Base-by-base conservation (phyloP, 2,329 filamentous ascomycete species). In the Pyricularia sp. region DNA sequence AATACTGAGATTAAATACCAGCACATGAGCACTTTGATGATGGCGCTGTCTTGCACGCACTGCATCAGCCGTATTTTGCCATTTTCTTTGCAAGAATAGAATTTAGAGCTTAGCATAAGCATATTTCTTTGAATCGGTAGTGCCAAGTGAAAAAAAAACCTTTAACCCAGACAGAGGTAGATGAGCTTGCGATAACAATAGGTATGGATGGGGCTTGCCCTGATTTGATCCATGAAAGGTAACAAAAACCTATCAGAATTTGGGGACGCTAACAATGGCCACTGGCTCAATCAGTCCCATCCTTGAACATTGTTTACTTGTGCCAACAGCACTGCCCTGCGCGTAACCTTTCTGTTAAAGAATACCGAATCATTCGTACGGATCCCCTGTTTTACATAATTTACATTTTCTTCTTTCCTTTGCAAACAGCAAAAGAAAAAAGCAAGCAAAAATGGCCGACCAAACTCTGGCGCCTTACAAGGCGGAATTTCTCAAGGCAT, bases 401-500 rank as follows among this genome's bases (percentile, higher is more conserved):
- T 6, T 4, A 20, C 17, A 4, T n/a, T n/a, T 36, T 14, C 12
- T 36, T 36, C 3, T n/a, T 50, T 42, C 10, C 11, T 20, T 50
- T 20, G 17, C 3, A 3, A 50, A 7, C 42, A 33, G 14, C 4
- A 50, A 50, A n/a, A 50, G 20, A 20, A 50, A 50, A 50, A 50
- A 9, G 11, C n/a, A 50, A 50, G 4, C 3, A 50, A 50, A 42
- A 23, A 73, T 73, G 72, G 59, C 70, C 25, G 64, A 26, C 26
- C 58, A 70, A 30, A 69, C 77, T 68, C 83, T 90, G 33, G 79
- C 86, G 55, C 79, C 84, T 67, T 91, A 90, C 83, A 95, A 95
- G 80, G 81, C 87, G 72, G 84, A 86, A 70, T 93, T 96, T 78
- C 85, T 95, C 74, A 80, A 86, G 76, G 86, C 90, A 69, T 86